Base-by-base conservation (phyloP, 2,329 filamentous ascomycete species). In the Claviceps sp. region DNA sequence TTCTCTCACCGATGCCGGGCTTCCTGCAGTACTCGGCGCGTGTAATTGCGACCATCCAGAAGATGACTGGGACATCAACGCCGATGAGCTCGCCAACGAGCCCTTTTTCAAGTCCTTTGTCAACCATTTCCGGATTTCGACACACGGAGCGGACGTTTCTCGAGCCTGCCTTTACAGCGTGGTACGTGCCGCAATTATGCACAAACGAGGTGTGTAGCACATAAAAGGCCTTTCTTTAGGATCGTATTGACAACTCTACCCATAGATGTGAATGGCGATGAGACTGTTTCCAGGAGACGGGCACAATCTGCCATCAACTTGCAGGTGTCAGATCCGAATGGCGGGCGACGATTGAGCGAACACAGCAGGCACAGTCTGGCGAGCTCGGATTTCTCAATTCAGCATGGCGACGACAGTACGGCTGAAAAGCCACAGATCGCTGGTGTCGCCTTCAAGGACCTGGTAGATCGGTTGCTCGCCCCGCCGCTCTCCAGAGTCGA, bases 1-100 rank as follows among this genome's bases (percentile, higher is more conserved):
- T 70, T 83, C 84, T 43, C 74, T 95, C 49, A 78, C 81, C 53
- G 85, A 84, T 60, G 82, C 85, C 18, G 76, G 77, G 24, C 70
- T 95, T 41, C 89, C 90, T 8, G 85, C 85, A 50, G 77, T 91
- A 56, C 77, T 96, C 43, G 87, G 94, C 49, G 88, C 89, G 52
- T 91, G 84, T 66, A 96, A 96, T 74, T 95, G 88, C 72, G 91
- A 96, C 66, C 79, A 82, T 49, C 82, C 84, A 47, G 79, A 84
- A 56, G 76, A 79, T 53, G 72, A 81, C 54, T 82, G 85, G 62
- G 78, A 88, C 63, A 75, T 94, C 52, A 82, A 91, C 61, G 78
- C 84, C 14, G 74, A 81, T 30, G 77, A 72, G 52, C 76, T 93
- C 44, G 71, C 77, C 47, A 68, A 67, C 53, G 82, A 87, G 61